A percentile compares a stretch with the other conserved stretches of the same genome.
phyloP scores from a whole-genome alignment of 83 land plant genomes.

The Thuja plicata region DNA sequence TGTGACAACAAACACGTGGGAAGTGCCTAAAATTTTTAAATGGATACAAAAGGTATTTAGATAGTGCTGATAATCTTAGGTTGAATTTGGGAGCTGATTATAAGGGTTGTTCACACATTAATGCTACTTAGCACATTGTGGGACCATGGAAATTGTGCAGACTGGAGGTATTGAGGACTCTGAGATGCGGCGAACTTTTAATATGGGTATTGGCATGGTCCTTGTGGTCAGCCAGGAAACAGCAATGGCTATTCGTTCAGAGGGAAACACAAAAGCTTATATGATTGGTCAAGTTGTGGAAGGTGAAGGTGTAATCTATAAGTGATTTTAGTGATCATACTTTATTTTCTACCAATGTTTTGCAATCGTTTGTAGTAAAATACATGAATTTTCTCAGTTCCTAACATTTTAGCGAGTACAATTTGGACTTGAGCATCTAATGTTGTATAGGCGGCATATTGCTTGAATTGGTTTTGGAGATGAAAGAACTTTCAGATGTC shows the following conservation, averaged over 20 bases:
- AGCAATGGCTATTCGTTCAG: constrained; percentile 46
- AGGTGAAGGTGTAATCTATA: constrained; percentile 85
- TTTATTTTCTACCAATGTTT: neutral
- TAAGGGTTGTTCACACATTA: neutral
- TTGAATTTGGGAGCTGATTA: neutral
- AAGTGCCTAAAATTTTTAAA: constrained; percentile 78
- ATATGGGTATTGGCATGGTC: constrained; percentile 99
- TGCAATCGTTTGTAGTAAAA: neutral
- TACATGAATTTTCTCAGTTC: neutral
- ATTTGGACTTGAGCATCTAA: neutral
- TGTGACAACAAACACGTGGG: constrained; percentile 74
- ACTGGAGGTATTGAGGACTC: constrained; percentile 79
- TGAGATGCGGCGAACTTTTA: constrained; percentile 94
- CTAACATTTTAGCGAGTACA: neutral
- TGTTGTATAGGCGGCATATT: neutral
- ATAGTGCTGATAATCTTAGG: neutral
- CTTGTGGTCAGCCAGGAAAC: constrained; percentile 61
- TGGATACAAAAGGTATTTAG: constrained; percentile 87
- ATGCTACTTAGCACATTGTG: neutral
- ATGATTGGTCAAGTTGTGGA: constrained; percentile 72
- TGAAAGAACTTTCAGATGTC: neutral
- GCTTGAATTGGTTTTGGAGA: neutral
- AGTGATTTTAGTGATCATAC: neutral
- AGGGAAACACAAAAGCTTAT: constrained; percentile 35
- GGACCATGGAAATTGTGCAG: constrained; percentile 30